These are phyloP conservation scores for Volvox carteri DNA, from an alignment of 163 green algal genomes.

Conservation along the genomic window DNA sequence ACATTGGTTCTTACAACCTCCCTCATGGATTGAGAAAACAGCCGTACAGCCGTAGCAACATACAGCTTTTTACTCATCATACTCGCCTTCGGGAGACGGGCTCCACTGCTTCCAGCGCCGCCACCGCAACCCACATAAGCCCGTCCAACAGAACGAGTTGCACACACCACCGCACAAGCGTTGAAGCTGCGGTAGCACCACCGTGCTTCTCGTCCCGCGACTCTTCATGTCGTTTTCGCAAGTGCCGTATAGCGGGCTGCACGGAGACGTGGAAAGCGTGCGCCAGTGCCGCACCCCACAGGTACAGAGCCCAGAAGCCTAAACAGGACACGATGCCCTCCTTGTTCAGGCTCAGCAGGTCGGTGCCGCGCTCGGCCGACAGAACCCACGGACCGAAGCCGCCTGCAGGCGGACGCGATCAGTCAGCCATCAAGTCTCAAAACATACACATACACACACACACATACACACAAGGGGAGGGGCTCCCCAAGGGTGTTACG, in stretches of 20 bases:
- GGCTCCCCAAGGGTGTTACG: too few species aligned
- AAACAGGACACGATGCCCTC: conserved; percentile 86
- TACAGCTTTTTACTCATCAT: too few species aligned
- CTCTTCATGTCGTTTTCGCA: neutral
- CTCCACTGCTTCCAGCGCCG: conserved; percentile 57
- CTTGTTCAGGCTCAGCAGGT: conserved; percentile 85
- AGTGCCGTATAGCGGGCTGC: neutral
- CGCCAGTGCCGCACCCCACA: conserved; percentile 71
- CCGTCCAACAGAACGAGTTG: conserved; percentile 21
- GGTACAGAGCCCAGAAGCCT: conserved; percentile 85
- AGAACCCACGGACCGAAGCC: conserved; percentile 56
- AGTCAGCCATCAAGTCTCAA: too few species aligned
- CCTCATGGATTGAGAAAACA: too few species aligned
- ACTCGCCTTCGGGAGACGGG: conserved; percentile 57
- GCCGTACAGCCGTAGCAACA: too few species aligned
- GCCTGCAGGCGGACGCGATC: neutral
- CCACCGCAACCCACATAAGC: conserved; percentile 58
- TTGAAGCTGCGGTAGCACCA: neutral
- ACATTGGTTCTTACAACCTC: too few species aligned
- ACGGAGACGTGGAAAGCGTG: conserved; percentile 24
- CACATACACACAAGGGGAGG: neutral
- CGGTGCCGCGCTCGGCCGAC: conserved; percentile 45
- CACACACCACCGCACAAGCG: conserved; percentile 10
- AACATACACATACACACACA: too few species aligned
- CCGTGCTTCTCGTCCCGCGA: neutral